Evolutionary conservation across 345 rosid genomes (phyloP).

Genomic region (Acer campestre): DNA sequence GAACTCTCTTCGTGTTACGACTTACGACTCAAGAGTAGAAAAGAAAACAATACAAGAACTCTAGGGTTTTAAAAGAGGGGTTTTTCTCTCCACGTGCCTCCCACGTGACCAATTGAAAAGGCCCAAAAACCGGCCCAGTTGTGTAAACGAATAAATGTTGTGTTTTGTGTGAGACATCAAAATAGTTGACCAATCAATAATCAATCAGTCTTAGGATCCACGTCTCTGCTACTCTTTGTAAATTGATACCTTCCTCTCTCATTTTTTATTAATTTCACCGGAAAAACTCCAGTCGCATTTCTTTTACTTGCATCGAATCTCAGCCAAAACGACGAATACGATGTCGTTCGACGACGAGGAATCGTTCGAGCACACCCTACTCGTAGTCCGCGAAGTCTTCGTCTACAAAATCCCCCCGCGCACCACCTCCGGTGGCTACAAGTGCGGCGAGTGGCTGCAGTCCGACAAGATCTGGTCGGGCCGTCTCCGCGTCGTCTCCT

Average conservation of each 20-base stretch:
- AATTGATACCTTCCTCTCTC: conserved; percentile 6
- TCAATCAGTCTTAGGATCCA: conserved; percentile 26
- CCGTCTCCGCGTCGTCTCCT: conserved; percentile 92
- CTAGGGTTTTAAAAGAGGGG: background rate
- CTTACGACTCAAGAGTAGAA: background rate
- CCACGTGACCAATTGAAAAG: background rate
- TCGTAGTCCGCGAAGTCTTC: conserved; percentile 90
- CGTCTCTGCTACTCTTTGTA: conserved; percentile 26
- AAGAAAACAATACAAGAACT: background rate
- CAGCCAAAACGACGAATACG: conserved; percentile 1
- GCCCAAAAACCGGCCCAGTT: conserved; percentile 4
- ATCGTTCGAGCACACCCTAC: conserved; percentile 86
- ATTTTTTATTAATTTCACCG: background rate
- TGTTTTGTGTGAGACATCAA: background rate
- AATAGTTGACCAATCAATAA: conserved; percentile 30
- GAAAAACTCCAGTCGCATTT: conserved; percentile 5
- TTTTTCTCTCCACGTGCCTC: background rate
- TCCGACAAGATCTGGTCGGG: conserved; percentile 99
- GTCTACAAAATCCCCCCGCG: conserved; percentile 96
- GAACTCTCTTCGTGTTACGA: background rate
- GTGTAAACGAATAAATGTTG: background rate
- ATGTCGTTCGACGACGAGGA: conserved; percentile 96
- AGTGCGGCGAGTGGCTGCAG: conserved; percentile 99
- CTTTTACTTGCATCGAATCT: background rate
- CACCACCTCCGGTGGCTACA: conserved; percentile 92